phyloP scores from a whole-genome alignment of 192 early-diverging fungal species.

The Coemansia sp. region DNA sequence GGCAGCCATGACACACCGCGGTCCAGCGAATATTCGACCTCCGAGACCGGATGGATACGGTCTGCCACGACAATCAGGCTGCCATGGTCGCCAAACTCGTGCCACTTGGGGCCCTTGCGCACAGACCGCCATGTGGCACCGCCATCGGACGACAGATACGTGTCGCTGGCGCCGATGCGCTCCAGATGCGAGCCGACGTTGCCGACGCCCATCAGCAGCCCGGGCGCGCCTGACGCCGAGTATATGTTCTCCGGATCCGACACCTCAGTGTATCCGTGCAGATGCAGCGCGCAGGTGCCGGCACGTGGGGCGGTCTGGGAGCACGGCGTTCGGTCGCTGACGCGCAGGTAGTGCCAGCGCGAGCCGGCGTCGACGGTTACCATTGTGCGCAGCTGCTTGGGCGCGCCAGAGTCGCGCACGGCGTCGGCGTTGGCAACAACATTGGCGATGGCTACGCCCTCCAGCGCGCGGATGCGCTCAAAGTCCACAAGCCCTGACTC shows the following conservation, averaged over 20 bases:
- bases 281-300: constrained; percentile 68
- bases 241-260: constrained; percentile 75
- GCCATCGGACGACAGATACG: constrained; percentile 86
- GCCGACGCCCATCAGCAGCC: constrained; percentile 89
- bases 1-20: constrained; percentile 71
- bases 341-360: constrained; percentile 61
- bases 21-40: constrained; percentile 72
- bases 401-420: constrained; percentile 49
- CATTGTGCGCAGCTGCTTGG: constrained; percentile 65
- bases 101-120: constrained; percentile 82
- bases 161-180: constrained; percentile 70
- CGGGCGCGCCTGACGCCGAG: constrained; percentile 76
- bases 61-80: constrained; percentile 83
- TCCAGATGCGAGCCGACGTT: constrained; percentile 76
- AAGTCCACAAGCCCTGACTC: constrained; percentile 83
- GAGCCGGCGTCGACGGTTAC: constrained; percentile 85
- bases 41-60: constrained; percentile 63
- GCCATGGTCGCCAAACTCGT: constrained; percentile 94
- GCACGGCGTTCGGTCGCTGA: constrained; percentile 53
- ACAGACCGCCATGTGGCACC: constrained; percentile 84
- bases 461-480: constrained; percentile 82
- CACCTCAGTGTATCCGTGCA: constrained; percentile 89
- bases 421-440: constrained; percentile 67
- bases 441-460: constrained; percentile 85
- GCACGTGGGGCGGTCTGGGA: constrained; percentile 33